Evolutionary conservation across 2,329 filamentous ascomycete species (phyloP).

Genomic region (Drechslera avenae): DNA sequence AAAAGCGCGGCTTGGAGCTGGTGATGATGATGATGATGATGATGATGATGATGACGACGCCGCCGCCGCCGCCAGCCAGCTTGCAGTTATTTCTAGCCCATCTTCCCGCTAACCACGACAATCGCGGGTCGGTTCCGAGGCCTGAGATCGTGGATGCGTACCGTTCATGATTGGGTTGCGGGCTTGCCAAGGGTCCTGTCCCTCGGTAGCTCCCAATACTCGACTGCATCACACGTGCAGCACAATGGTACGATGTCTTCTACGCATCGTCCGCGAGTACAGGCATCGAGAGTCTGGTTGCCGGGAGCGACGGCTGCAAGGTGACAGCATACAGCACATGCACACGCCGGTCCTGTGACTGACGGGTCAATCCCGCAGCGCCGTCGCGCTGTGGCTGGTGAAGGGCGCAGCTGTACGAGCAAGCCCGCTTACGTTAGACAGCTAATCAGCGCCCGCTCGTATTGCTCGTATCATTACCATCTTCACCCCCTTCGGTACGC

Average conservation of each 20-base stretch:
- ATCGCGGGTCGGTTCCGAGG: slow-evolving; percentile 19
- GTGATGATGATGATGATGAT: slow-evolving; percentile 9
- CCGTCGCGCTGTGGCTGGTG: slow-evolving; percentile 3
- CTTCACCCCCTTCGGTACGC: neutral
- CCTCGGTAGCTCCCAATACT: slow-evolving; percentile 22
- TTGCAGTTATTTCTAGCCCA: slow-evolving; percentile 17
- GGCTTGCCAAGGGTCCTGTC: slow-evolving; percentile 21
- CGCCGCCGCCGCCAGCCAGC: neutral
- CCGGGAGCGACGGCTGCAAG: slow-evolving; percentile 12
- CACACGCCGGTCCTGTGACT: neutral
- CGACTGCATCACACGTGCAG: slow-evolving; percentile 19
- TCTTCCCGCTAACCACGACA: slow-evolving; percentile 6
- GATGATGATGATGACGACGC: too few species aligned
- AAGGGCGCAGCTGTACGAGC: neutral
- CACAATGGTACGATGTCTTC: slow-evolving; percentile 19
- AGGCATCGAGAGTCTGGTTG: slow-evolving; percentile 10
- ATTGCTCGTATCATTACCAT: neutral
- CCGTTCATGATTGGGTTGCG: slow-evolving; percentile 5
- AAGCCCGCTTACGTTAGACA: neutral
- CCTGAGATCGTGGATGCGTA: slow-evolving; percentile 10
- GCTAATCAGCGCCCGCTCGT: neutral
- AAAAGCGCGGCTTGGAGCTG: slow-evolving; percentile 1
- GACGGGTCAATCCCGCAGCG: neutral
- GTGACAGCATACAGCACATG: slow-evolving; percentile 16
- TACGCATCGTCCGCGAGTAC: slow-evolving; percentile 7